These are phyloP conservation scores for Pestalotiopsis sp. DNA, from an alignment of 2,329 filamentous ascomycete species.

Conservation along the genomic window DNA sequence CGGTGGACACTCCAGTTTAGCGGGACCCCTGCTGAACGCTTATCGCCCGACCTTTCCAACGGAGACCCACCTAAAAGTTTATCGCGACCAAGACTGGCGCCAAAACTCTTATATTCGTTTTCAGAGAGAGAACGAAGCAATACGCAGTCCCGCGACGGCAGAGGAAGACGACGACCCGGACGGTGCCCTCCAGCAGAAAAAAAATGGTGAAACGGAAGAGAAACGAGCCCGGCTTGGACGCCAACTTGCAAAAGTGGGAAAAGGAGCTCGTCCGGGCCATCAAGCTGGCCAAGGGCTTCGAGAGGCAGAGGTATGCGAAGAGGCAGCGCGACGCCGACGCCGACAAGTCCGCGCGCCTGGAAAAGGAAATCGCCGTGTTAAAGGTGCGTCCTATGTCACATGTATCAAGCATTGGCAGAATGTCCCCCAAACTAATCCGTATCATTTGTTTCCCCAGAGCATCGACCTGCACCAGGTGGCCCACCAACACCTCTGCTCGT, in stretches of 20 bases:
- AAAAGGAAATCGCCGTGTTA: constrained; percentile 60
- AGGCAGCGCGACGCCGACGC: constrained; percentile 51
- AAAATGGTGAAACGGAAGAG: constrained; percentile 64
- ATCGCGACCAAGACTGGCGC: neutral
- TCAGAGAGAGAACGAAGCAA: neutral
- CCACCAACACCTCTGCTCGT: constrained; percentile 57
- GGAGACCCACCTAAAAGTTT: constrained; percentile 11
- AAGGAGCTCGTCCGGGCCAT: constrained; percentile 68
- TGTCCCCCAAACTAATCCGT: constrained; percentile 17
- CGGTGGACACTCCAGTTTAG: neutral
- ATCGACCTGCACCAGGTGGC: constrained; percentile 62
- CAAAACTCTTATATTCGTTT: neutral
- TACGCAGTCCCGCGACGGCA: neutral
- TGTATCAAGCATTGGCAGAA: neutral
- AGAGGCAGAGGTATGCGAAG: constrained; percentile 75
- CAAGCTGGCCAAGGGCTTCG: constrained; percentile 75
- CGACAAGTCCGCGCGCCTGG: constrained; percentile 61
- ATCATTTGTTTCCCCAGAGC: constrained; percentile 39
- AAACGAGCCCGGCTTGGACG: constrained; percentile 46
- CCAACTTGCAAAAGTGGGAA: constrained; percentile 56
- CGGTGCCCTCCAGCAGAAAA: constrained; percentile 70
- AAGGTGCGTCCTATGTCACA: constrained; percentile 45
- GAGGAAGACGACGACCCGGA: constrained; percentile 76
- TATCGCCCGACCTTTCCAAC: neutral
- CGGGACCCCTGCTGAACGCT: neutral